Conservation (phyloP, 352 stramenopile species). For the Phytophthora niederhauseri region DNA sequence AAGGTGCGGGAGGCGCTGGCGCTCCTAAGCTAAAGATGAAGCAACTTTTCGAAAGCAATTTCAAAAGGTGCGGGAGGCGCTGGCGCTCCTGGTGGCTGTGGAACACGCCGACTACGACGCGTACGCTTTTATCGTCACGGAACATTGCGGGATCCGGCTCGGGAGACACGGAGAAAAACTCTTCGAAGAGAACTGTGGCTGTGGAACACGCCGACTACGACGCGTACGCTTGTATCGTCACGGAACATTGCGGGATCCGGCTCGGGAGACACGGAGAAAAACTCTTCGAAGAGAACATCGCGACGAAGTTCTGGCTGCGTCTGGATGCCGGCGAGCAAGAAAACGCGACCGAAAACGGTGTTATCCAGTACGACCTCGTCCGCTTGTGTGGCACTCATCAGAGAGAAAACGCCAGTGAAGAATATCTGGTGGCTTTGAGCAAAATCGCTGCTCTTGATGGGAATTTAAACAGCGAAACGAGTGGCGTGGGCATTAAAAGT, state of each 20-base stretch:
- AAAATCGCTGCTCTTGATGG: neutral
- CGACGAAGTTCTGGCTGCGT: neutral
- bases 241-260: neutral
- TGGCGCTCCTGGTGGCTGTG: neutral
- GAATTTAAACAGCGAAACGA: neutral
- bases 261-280: too few relatives aligned
- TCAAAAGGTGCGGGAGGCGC: neutral
- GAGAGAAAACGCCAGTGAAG: neutral
- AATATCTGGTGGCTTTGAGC: neutral
- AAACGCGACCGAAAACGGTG: neutral
- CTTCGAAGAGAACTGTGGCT: neutral
- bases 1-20: neutral
- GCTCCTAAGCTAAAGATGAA: neutral
- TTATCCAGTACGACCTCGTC: neutral
- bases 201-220: neutral
- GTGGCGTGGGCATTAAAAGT: neutral
- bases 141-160: neutral
- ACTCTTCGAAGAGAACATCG: too few relatives aligned
- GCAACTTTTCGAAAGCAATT: neutral
- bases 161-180: too few relatives aligned
- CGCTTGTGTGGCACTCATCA: neutral
- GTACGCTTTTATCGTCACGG: neutral
- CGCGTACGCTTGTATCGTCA: neutral
- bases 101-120: neutral
- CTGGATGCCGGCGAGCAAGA: neutral